phyloP scores from a whole-genome alignment of 1,139 yeast species.

The Lodderomyces metapsilosis region DNA sequence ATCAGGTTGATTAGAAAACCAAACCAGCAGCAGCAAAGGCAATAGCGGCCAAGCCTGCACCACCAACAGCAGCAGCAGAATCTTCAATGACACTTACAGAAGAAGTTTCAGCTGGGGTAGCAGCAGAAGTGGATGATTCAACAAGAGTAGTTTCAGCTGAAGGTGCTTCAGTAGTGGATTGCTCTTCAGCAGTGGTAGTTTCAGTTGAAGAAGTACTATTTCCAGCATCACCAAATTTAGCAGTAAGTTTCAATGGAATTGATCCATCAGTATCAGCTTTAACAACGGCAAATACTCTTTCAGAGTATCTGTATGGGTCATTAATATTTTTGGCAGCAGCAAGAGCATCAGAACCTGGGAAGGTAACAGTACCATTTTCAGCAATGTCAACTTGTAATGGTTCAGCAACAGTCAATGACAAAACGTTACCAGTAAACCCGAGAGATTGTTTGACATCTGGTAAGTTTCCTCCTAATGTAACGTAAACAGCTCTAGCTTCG shows the following conservation, averaged over 20 bases:
- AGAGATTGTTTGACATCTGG: slow-evolving; percentile 9
- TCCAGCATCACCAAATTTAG: neutral
- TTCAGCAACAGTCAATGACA: slow-evolving; percentile 18
- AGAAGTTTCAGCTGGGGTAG: slow-evolving; percentile 3
- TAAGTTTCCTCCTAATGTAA: slow-evolving; percentile 15
- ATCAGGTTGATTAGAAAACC: slow-evolving; percentile 5
- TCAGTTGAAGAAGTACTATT: no score
- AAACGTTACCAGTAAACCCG: slow-evolving; percentile 10
- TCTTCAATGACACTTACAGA: slow-evolving; percentile 5
- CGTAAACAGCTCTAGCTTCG: slow-evolving; percentile 45
- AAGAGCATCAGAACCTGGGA: slow-evolving; percentile 29
- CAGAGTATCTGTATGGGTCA: slow-evolving; percentile 45
- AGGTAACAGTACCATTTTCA: slow-evolving; percentile 23
- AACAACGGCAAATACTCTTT: slow-evolving; percentile 23
- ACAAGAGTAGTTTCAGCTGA: neutral
- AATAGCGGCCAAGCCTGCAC: slow-evolving; percentile 8
- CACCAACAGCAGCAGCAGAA: slow-evolving; percentile 6
- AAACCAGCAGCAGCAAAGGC: slow-evolving; percentile 11
- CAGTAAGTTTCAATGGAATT: slow-evolving; percentile 17
- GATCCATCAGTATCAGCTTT: slow-evolving; percentile 17
- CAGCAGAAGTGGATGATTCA: neutral
- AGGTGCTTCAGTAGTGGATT: slow-evolving; percentile 3
- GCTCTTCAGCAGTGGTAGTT: slow-evolving; percentile 4
- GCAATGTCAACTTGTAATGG: slow-evolving; percentile 16
- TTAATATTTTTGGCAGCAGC: slow-evolving; percentile 40